These are phyloP conservation scores for Trypanosoma melophagium DNA, from an alignment of 208 protist genomes.

Conservation along the genomic window DNA sequence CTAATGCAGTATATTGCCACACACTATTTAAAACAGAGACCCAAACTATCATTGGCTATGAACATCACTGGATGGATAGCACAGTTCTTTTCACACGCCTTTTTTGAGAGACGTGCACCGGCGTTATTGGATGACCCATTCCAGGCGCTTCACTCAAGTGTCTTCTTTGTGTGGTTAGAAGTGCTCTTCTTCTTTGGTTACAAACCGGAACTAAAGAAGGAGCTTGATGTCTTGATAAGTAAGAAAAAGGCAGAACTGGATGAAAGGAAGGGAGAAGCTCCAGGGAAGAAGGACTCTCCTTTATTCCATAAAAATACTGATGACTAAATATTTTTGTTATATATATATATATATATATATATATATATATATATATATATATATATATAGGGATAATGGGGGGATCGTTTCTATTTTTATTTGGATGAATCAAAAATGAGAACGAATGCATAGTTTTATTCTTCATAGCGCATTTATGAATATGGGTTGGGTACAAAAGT, in stretches of 20 bases:
- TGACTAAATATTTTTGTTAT: too few species aligned
- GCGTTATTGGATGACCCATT: conserved; percentile 76
- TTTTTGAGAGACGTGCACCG: conserved; percentile 50
- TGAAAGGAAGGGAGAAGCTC: conserved; percentile 3
- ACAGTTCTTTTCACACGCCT: conserved; percentile 72
- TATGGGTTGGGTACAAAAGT: too few species aligned
- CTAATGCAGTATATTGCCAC: conserved; percentile 42
- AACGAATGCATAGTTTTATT: too few species aligned
- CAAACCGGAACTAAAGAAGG: conserved; percentile 39
- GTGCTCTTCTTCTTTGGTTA: conserved; percentile 79
- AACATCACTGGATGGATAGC: conserved; percentile 46
- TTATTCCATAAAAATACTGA: too few species aligned
- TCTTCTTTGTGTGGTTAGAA: conserved; percentile 78
- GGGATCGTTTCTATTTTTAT: too few species aligned
- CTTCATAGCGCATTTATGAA: too few species aligned
- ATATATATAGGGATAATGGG: too few species aligned
- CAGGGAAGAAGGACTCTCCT: too few species aligned
- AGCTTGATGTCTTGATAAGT: conserved; percentile 45
- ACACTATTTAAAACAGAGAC: conserved; percentile 27
- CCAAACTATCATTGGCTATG: conserved; percentile 34
- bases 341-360: too few species aligned
- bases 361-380: too few species aligned
- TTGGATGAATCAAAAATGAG: too few species aligned
- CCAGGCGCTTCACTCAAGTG: conserved; percentile 63
- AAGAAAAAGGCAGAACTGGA: conserved; percentile 38